A percentile compares a stretch with the other conserved stretches of the same genome.
Evolutionary conservation across 306 rosid genomes (phyloP).

Genomic region (Morella rubra): DNA sequence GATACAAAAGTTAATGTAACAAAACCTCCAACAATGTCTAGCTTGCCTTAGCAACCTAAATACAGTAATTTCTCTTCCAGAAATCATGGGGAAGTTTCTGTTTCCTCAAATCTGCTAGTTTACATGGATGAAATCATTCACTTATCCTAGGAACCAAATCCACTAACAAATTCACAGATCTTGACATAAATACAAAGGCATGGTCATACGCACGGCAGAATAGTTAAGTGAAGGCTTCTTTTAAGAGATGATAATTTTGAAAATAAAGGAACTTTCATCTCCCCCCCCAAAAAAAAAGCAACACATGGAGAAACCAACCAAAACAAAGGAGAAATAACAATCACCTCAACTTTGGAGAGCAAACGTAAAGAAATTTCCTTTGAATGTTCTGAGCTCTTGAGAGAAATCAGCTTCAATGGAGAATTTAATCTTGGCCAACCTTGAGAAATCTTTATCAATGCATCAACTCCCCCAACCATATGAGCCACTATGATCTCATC

Average conservation of each 20-base stretch:
- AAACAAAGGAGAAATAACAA: slow-evolving; percentile 1
- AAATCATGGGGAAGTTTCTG: too few relatives aligned
- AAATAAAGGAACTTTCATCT: neutral
- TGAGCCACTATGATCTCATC: slow-evolving; percentile 69
- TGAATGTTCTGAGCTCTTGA: slow-evolving; percentile 53
- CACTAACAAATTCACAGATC: too few relatives aligned
- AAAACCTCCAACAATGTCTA: too few relatives aligned
- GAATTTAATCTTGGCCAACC: slow-evolving; percentile 70
- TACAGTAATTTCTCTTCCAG: too few relatives aligned
- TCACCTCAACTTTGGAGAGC: slow-evolving; percentile 67
- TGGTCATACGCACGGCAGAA: neutral
- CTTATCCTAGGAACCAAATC: too few relatives aligned
- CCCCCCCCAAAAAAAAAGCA: neutral
- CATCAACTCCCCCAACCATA: slow-evolving; percentile 64
- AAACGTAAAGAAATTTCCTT: slow-evolving; percentile 54
- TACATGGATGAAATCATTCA: too few relatives aligned
- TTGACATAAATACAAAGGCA: too few relatives aligned
- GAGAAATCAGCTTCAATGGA: slow-evolving; percentile 64
- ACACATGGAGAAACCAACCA: slow-evolving; percentile 13
- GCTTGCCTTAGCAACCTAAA: too few relatives aligned
- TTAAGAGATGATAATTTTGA: neutral
- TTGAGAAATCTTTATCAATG: slow-evolving; percentile 60
- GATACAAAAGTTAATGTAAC: too few relatives aligned
- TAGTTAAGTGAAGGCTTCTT: neutral
- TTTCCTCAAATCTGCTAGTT: too few relatives aligned